Evolutionary conservation across 768 basidiomycete species (phyloP), one percentile per base, ranked within the genome.

Genomic region (Epithele typhae): DNA sequence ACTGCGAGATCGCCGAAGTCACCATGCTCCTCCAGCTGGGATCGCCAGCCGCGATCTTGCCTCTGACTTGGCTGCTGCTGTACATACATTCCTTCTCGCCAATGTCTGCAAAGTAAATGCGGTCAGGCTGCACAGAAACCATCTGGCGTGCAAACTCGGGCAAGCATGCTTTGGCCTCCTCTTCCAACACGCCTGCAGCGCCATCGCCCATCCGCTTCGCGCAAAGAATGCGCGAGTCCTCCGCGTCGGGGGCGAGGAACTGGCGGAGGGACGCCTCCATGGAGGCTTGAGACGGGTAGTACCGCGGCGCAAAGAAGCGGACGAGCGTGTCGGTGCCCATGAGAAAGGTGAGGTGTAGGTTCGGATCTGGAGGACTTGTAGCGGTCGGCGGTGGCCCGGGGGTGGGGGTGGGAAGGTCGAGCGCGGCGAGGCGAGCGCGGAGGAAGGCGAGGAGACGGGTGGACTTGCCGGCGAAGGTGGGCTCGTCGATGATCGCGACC

Each of bases 391-490:
- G 12, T 24, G 33, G 24, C 3, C 15, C 18, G 8, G 9, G 43
- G 25, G 8, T 32, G 12, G 5, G 19, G 32, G 37, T 6, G 21
- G 21, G 39, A 0, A 33, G 18, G 27, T 23, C 24, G 37, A 51
- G 45, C 27, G 35, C 37, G 33, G 37, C n/a, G 45, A 77, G 52
- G 21, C 71, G 68, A 12, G 56, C 53, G 36, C 56, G 64, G 33
- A 89, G 70, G 58, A 76, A 83, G 6, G 59, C 56, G 39, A 72
- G 76, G 23, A 95, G 66, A 34, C 71, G 65, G 10, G 62, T 64
- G 12, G 87, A 84, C 67, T 97, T 97, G 15, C 82, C 79, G 21
- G 88, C 86, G 63, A 97, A 96, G 0, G 84, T 90, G 10, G 93
- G 91, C 58, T 92, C 89, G 61, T 92, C 79, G 49, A 91, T 79